Conservation (phyloP, 371 early-diverging fungal genomes). For the Amoeboaphelidium protococcarum region DNA sequence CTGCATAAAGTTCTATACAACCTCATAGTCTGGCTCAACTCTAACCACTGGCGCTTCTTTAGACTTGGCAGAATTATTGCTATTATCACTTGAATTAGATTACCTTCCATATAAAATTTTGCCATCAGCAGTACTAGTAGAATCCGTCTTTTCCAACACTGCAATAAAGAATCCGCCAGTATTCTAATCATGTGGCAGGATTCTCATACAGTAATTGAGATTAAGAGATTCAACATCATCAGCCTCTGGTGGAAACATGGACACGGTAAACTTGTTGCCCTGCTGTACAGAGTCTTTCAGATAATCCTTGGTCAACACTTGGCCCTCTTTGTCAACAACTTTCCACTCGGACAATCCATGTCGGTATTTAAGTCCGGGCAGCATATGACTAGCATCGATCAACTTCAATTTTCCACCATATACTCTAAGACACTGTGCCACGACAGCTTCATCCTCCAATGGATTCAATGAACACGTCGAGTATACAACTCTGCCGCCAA, state of each 20-base stretch:
- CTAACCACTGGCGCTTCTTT: conserved; percentile 13
- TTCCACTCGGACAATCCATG: conserved; percentile 67
- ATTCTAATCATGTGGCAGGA: conserved; percentile 87
- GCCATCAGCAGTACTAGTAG: conserved; percentile 10
- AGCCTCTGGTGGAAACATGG: conserved; percentile 34
- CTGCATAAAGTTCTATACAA: conserved; percentile 18
- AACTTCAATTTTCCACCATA: conserved; percentile 33
- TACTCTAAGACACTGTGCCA: conserved; percentile 5
- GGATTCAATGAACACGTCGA: conserved; percentile 99
- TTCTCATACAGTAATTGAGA: conserved; percentile 66
- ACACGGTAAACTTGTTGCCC: conserved; percentile 6
- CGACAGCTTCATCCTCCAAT: conserved; percentile 17
- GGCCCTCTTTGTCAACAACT: conserved; percentile 31
- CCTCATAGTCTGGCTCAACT: conserved; percentile 21
- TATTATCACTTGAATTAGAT: not conserved
- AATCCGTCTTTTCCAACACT: conserved; percentile 57
- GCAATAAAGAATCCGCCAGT: conserved; percentile 99
- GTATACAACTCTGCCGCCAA: conserved; percentile 89
- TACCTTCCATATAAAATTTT: not conserved
- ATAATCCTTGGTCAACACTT: conserved; percentile 17
- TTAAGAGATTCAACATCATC: conserved; percentile 29
- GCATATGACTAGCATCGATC: conserved; percentile 46
- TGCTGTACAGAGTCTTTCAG: conserved; percentile 29
- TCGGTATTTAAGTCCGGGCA: conserved; percentile 42
- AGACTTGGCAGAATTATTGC: not conserved